Evolutionary conservation across 371 early-diverging fungal species (phyloP), one percentile per base, ranked within the genome.

Genomic region (Encephalitozoon hellem): DNA sequence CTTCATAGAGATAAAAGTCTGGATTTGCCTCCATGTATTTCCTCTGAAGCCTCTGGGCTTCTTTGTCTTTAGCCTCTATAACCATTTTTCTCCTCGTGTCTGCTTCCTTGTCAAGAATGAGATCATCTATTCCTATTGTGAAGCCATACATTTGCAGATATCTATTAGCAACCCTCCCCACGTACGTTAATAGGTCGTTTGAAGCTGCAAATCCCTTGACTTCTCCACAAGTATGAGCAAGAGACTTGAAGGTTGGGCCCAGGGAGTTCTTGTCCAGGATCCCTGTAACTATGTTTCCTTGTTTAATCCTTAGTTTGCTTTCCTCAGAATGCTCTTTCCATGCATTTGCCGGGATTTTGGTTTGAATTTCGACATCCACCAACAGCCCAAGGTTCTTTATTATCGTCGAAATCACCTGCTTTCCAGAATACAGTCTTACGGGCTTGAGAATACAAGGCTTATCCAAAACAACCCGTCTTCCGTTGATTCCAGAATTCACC

Each of bases 61-160:
- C 72, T 76, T 88, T 74, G 64, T 86, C 83, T 34, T 93, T 88
- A 32, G 88, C 87, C 79, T 93, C 88, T 80, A 88, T 87, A 54
- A 85, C 80, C 75, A 93, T 47, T 26, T 55, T 67, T 15, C 65
- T 52, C 64, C 25, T n/a, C 26, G 1, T 64, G 25, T 84, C 83
- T 34, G 76, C 82, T 12, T 43, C 51, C 52, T 25, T 12, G 41
- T 59, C 45, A 12, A 99, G 86, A 25, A 88, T 83, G 87, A 99
- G 88, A 89, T 99, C 99, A 81, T 97, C 96, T 92, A 97, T 95
- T 75, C 98, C 89, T 86, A 97, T 94, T 42, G 94, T 90, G 86
- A 95, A 95, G 18, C 95, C 97, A 69, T 88, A 88, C 12, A 76
- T 78, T 84, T 93, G 93, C n/a, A 93, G 85, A 86, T 91, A 95